These are phyloP conservation scores for Crithidia expoeki DNA, from an alignment of 208 protist genomes.

Conservation along the genomic window DNA sequence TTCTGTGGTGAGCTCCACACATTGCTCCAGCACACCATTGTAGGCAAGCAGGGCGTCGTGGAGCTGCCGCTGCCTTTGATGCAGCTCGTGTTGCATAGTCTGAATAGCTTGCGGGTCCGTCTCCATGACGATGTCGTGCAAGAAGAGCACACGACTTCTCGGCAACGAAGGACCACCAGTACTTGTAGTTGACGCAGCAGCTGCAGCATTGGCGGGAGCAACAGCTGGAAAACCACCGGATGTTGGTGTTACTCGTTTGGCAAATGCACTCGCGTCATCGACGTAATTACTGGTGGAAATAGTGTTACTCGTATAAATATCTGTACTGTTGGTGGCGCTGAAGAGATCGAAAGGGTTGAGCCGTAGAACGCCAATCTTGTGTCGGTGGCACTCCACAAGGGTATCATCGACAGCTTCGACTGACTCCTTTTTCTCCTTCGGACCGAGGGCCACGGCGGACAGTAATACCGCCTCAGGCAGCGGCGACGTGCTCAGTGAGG, in stretches of 20 bases:
- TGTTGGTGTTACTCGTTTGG: not conserved
- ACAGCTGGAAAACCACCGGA: not conserved
- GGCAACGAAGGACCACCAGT: conserved; percentile 8
- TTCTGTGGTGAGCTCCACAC: conserved; percentile 7
- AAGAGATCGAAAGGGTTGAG: conserved; percentile 22
- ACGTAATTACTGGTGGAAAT: not conserved
- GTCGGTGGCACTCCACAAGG: conserved; percentile 5
- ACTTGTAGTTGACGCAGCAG: not conserved
- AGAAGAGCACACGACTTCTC: conserved; percentile 22
- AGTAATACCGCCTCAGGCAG: conserved; percentile 8
- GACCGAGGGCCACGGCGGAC: not conserved
- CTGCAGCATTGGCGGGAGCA: not conserved
- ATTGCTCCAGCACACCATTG: conserved; percentile 23
- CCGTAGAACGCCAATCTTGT: conserved; percentile 7
- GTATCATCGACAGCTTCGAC: not conserved
- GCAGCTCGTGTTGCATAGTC: conserved; percentile 19
- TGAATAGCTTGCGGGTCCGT: conserved; percentile 14
- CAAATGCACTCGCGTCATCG: not conserved
- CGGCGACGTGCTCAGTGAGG: not conserved
- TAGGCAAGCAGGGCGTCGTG: conserved; percentile 19
- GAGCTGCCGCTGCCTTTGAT: conserved; percentile 23
- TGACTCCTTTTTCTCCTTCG: not conserved
- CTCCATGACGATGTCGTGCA: conserved; percentile 22
- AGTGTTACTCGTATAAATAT: no score
- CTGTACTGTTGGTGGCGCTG: no score